Base-by-base conservation (phyloP, 805 yeast species). In the Yarrowia divulgata region DNA sequence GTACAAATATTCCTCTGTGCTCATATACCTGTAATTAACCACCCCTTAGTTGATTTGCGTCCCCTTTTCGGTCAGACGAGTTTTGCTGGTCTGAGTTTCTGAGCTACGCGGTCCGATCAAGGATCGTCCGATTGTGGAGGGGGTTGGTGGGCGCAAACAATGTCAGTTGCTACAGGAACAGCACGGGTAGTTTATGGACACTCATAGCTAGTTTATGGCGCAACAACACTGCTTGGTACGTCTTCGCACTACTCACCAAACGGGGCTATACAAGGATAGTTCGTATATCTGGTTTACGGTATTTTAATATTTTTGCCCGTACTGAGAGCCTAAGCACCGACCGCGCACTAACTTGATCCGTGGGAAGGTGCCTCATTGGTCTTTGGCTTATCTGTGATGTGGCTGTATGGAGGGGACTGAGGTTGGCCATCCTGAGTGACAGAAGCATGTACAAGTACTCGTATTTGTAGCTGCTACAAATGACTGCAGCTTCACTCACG, bases 351-450 rank as follows among this genome's bases (percentile, higher is more conserved):
- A 52, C 40, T 42, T 16, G 16, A 35, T 42, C 18, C 57, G 18
- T 35, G 42, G 18, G 10, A 52, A 52, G 18, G 58, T 54, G 45
- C 35, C 60, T 39, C 60, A 54, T 54, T 39, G 45, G 60, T 13
- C 60, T 52, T 35, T 5, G 58, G 58, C 60, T 54, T 54, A 54
- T 54, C 60, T 39, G 45, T 14, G 60, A 23, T 19, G 39, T 34
- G 40, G 42, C n/a, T 19, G 29, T 35, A 35, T 34, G 29, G 4
- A 23, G 29, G 29, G 4, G 29, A 23, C 29, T 23, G 29, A 4
- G 29, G 29, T 23, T 23, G 29, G 3, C 29, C 29, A 23, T 23
- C 29, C 29, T 23, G 29, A 23, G 29, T 23, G 29, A 23, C 29
- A 2, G 29, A 23, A 23, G 29, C 4, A 23, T 23, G 29, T 23